Conservation (phyloP, 768 basidiomycete genomes). For the Lenzites betulinus region DNA sequence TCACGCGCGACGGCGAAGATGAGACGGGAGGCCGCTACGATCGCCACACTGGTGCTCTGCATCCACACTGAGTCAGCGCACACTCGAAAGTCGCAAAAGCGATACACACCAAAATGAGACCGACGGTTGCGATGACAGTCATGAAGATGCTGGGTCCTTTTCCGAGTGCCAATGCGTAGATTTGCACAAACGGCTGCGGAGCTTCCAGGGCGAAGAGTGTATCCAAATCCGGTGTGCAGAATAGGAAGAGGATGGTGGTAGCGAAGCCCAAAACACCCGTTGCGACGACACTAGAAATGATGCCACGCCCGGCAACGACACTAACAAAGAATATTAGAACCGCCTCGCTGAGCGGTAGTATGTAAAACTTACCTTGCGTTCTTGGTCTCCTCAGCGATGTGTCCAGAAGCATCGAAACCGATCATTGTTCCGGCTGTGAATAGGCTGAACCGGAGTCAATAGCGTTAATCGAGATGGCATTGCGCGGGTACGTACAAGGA, state of each 20-base stretch:
- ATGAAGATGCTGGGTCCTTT: conserved; percentile 81
- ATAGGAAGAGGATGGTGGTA: conserved; percentile 79
- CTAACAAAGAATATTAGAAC: conserved; percentile 36
- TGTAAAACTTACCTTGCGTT: conserved; percentile 29
- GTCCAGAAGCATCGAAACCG: conserved; percentile 67
- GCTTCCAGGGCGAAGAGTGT: conserved; percentile 74
- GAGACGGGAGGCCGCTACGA: conserved; percentile 87
- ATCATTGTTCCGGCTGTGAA: conserved; percentile 88
- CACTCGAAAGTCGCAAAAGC: not conserved
- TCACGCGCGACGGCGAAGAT: conserved; percentile 95
- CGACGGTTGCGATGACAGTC: conserved; percentile 81
- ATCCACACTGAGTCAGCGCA: not conserved
- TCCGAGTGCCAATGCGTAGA: conserved; percentile 84
- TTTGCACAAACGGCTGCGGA: conserved; percentile 89
- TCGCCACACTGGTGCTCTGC: conserved; percentile 83
- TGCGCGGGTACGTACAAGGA: conserved; percentile 58
- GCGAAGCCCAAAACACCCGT: conserved; percentile 81
- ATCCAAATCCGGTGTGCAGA: conserved; percentile 80
- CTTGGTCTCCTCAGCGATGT: conserved; percentile 37
- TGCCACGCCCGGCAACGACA: conserved; percentile 79
- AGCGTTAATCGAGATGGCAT: not conserved
- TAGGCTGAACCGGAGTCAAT: conserved; percentile 46
- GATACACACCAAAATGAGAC: conserved; percentile 76
- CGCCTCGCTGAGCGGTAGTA: not conserved
- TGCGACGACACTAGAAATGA: conserved; percentile 74